phyloP scores from a whole-genome alignment of 768 basidiomycete genomes.

The Boletus patriciae region DNA sequence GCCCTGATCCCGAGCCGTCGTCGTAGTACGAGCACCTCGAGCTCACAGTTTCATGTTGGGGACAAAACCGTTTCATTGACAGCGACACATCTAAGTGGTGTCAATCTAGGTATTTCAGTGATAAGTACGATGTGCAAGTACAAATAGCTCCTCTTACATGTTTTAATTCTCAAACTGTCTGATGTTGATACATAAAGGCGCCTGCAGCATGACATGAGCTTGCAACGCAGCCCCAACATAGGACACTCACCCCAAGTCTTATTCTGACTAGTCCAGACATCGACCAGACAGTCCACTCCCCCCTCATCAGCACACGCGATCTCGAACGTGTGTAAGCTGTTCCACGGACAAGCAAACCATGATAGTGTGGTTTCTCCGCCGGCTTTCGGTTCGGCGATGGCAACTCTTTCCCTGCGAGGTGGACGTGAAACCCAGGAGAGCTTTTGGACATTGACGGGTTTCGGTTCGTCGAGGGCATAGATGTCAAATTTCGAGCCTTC shows the following conservation, averaged over 20 bases:
- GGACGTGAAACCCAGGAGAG: not conserved
- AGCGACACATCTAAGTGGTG: no score
- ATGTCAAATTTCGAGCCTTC: not conserved
- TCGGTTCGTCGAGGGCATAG: not conserved
- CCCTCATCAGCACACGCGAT: not conserved
- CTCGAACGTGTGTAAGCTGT: not conserved
- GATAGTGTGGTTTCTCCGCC: not conserved
- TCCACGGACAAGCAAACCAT: not conserved
- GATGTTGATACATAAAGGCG: not conserved
- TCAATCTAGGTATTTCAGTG: no score
- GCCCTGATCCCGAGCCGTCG: not conserved
- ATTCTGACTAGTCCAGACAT: not conserved
- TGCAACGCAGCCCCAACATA: not conserved
- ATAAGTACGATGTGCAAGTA: no score
- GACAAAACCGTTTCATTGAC: no score
- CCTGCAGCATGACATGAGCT: not conserved
- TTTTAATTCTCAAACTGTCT: not conserved
- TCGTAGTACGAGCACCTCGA: not conserved
- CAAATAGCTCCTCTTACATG: no score
- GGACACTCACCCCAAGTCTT: no score
- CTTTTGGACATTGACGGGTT: not conserved
- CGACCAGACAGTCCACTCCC: not conserved
- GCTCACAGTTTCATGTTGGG: no score
- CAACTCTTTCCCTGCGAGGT: not conserved
- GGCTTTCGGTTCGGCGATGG: not conserved